Evolutionary conservation across 768 basidiomycete genomes (phyloP).

Genomic region (Phanerochaete carnosa): DNA sequence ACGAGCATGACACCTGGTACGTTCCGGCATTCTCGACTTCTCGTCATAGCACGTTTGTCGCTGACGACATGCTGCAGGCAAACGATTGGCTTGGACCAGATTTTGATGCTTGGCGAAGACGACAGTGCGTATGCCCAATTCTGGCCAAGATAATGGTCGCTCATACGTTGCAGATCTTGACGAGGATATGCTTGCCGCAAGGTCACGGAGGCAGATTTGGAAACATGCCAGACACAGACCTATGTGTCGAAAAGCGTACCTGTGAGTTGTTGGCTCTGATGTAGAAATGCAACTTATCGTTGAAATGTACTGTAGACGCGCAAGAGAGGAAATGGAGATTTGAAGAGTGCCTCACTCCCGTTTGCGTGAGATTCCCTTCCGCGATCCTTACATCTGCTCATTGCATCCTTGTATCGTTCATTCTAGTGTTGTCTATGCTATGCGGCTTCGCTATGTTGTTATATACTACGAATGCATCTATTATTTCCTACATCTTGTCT

Average conservation of each 20-base stretch:
- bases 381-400: neutral
- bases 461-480: no score
- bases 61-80: constrained; percentile 42
- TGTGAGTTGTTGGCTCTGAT: constrained; percentile 36
- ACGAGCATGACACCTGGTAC: constrained; percentile 62
- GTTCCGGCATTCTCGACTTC: constrained; percentile 14
- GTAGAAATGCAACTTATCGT: neutral
- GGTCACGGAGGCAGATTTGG: constrained; percentile 56
- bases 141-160: neutral
- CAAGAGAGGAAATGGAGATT: constrained; percentile 47
- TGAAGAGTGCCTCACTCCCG: constrained; percentile 3
- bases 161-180: constrained; percentile 51
- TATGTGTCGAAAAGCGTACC: constrained; percentile 60
- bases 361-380: neutral
- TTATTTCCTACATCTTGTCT: no score
- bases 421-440: neutral
- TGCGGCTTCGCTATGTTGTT: no score
- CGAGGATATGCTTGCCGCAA: constrained; percentile 51
- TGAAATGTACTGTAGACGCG: constrained; percentile 34
- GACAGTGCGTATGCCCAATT: constrained; percentile 43
- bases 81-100: constrained; percentile 50
- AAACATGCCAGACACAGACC: constrained; percentile 47
- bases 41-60: neutral
- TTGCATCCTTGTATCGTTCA: neutral
- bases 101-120: constrained; percentile 70